Conservation (phyloP, 768 basidiomycete species). For the Porpolomopsis calyptriformis region DNA sequence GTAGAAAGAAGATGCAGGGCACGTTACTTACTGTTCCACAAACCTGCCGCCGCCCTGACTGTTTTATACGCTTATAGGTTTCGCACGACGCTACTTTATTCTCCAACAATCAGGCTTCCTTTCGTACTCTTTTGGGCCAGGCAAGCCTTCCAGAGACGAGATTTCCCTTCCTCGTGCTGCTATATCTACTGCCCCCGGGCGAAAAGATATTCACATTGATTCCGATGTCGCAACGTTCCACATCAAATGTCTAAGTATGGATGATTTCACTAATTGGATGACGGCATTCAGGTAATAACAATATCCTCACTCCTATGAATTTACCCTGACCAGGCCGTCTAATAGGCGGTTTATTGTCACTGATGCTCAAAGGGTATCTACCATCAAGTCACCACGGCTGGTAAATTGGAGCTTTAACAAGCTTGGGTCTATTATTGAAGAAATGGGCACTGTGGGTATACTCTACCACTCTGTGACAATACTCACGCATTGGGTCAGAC, state of each 20-base stretch:
- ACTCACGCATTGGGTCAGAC: constrained; percentile 29
- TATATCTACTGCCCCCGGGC: constrained; percentile 63
- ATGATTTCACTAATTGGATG: constrained; percentile 72
- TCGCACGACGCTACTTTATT: constrained; percentile 75
- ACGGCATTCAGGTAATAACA: constrained; percentile 52
- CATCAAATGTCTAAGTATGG: constrained; percentile 60
- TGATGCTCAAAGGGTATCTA: constrained; percentile 35
- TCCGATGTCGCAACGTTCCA: constrained; percentile 70
- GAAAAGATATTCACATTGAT: constrained; percentile 75
- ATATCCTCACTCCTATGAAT: constrained; percentile 6
- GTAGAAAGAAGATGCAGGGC: constrained; percentile 86
- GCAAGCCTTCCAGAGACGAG: constrained; percentile 61
- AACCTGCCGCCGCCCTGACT: neutral
- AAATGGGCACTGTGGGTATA: constrained; percentile 51
- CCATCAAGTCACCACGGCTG: constrained; percentile 32
- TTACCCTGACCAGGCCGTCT: constrained; percentile 11
- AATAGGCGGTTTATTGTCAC: constrained; percentile 54
- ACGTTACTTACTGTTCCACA: constrained; percentile 8
- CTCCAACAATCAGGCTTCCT: constrained; percentile 60
- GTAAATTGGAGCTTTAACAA: constrained; percentile 37
- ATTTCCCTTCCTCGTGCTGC: constrained; percentile 58
- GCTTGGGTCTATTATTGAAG: constrained; percentile 45
- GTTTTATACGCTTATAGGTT: constrained; percentile 37
- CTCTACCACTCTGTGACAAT: neutral
- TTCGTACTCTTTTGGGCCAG: constrained; percentile 64